Evolutionary conservation across 1,284 basidiomycete species (phyloP).

Genomic region (Cutaneotrichosporon cavernicola): DNA sequence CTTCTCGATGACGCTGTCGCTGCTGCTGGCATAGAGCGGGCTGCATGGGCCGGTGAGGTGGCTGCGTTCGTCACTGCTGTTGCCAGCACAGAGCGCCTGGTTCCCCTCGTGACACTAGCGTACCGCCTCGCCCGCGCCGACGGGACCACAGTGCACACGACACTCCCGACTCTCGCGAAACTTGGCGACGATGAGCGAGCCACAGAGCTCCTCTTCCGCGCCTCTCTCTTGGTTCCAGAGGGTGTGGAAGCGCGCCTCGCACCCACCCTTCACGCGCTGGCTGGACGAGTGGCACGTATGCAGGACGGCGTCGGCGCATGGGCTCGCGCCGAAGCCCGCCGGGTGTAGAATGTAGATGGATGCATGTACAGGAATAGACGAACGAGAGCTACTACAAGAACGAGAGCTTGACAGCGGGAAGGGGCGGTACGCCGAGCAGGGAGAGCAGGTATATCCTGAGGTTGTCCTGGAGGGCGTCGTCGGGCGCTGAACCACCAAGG

Average conservation of each 20-base stretch:
- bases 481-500: neutral
- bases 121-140: slow-evolving; percentile 4
- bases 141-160: slow-evolving; percentile 1
- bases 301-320: slow-evolving; percentile 10
- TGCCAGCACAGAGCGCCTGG: neutral
- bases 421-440: neutral
- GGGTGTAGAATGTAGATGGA: neutral
- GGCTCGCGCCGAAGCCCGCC: slow-evolving; percentile 16
- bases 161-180: slow-evolving; percentile 15
- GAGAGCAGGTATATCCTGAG: neutral
- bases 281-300: slow-evolving; percentile 10
- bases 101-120: slow-evolving; percentile 13
- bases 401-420: neutral
- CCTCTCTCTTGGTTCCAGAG: slow-evolving; percentile 9
- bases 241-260: neutral
- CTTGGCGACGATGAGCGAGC: neutral
- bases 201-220: slow-evolving; percentile 20
- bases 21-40: slow-evolving; percentile 15
- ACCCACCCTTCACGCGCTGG: neutral
- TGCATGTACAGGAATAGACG: slow-evolving; percentile 1
- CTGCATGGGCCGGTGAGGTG: slow-evolving; percentile 13
- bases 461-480: neutral
- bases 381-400: neutral
- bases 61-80: slow-evolving; percentile 9
- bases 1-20: slow-evolving; percentile 25